Evolutionary conservation across 202 grass and related monocot species (phyloP).

Genomic region (Alloteropsis angusta): DNA sequence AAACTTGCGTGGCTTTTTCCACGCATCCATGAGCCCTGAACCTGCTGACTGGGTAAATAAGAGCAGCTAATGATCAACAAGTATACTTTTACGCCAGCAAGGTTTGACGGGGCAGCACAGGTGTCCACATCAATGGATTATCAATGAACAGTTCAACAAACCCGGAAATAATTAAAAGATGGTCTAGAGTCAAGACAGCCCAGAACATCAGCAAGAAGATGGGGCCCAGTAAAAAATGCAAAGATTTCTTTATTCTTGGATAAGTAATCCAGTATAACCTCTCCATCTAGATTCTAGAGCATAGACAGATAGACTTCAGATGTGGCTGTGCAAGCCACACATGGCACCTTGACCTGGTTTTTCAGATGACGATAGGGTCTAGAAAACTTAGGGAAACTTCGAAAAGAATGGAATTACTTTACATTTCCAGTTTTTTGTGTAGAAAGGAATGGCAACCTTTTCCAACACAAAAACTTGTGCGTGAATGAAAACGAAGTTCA

Average conservation of each 20-base stretch:
- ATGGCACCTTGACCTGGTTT: background rate
- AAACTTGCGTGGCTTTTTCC: background rate
- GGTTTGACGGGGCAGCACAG: background rate
- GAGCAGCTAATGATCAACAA: constrained; percentile 11
- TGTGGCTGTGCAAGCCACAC: background rate
- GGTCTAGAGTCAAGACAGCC: background rate
- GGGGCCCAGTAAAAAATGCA: background rate
- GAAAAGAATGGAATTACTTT: background rate
- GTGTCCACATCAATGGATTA: constrained; percentile 10
- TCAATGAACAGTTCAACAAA: constrained; percentile 7
- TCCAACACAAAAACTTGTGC: background rate
- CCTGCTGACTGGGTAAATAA: constrained; percentile 30
- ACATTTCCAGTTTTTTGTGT: constrained; percentile 1
- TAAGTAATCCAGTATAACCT: background rate
- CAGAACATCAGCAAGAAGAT: background rate
- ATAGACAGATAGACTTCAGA: background rate
- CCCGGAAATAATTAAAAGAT: background rate
- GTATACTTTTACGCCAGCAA: constrained; percentile 1
- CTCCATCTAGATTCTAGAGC: background rate
- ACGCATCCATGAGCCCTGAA: background rate
- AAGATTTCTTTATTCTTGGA: background rate
- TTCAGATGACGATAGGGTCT: background rate
- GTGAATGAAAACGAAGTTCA: constrained; percentile 11
- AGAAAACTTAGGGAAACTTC: background rate
- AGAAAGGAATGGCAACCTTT: background rate